These are phyloP conservation scores for Emmonsiellopsis sp. DNA, from an alignment of 2,329 filamentous ascomycete genomes.

Conservation along the genomic window DNA sequence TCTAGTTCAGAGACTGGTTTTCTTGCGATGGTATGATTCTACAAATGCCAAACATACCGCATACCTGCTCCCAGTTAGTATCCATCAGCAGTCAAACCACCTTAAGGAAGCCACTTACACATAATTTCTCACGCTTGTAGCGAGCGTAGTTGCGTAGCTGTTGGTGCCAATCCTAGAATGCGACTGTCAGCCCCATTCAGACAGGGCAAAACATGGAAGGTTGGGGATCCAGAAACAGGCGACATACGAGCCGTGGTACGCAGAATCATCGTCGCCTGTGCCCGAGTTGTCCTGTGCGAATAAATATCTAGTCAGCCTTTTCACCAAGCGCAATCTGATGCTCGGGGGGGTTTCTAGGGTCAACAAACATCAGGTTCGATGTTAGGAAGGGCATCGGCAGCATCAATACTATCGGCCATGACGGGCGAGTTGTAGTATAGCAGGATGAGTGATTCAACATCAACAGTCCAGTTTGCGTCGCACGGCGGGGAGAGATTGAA, in stretches of 20 bases:
- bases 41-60: neutral
- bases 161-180: neutral
- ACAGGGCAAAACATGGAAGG: neutral
- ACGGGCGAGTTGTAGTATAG: neutral
- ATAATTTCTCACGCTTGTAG: constrained; percentile 14
- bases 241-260: constrained; percentile 1
- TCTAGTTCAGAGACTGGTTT: too few relatives aligned
- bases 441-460: too few relatives aligned
- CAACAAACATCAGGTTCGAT: neutral
- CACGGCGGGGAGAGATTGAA: too few relatives aligned
- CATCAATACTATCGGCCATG: neutral
- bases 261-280: neutral
- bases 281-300: neutral
- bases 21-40: too few relatives aligned
- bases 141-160: constrained; percentile 12
- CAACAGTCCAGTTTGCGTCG: too few relatives aligned
- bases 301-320: neutral
- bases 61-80: neutral
- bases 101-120: constrained; percentile 5
- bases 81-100: neutral
- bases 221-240: neutral
- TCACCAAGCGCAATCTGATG: neutral
- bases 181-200: neutral
- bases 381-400: neutral
- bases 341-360: neutral